These are phyloP conservation scores for Debaryomyces robertsiae DNA, from an alignment of 1,139 yeast genomes.

Conservation along the genomic window DNA sequence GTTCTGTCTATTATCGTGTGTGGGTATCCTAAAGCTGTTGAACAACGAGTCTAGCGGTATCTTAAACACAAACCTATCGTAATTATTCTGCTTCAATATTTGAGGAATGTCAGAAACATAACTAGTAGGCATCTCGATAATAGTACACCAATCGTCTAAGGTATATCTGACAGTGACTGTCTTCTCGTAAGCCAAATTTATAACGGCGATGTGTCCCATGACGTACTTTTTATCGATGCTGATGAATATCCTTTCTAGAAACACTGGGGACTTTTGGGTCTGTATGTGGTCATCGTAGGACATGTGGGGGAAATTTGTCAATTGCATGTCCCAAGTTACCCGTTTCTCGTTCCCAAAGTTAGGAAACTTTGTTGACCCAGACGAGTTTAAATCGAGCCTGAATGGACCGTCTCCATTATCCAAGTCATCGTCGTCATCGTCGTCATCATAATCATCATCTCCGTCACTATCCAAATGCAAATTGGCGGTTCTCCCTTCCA, in stretches of 20 bases:
- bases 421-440: constrained; percentile 12
- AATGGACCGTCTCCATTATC: constrained; percentile 20
- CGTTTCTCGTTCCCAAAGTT: constrained; percentile 22
- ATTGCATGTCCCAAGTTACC: constrained; percentile 52
- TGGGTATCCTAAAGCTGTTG: constrained; percentile 28
- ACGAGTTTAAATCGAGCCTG: constrained; percentile 15
- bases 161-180: constrained; percentile 65
- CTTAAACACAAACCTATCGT: constrained; percentile 62
- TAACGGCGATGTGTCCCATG: constrained; percentile 75
- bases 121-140: constrained; percentile 65
- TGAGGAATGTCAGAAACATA: constrained; percentile 65
- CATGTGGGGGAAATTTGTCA: constrained; percentile 48
- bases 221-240: constrained; percentile 57
- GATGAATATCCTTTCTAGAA: constrained; percentile 65
- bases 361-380: constrained; percentile 30
- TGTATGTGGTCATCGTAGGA: constrained; percentile 42
- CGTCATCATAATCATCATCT: constrained; percentile 24
- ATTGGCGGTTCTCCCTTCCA: constrained; percentile 22
- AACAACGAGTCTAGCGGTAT: constrained; percentile 47
- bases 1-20: constrained; percentile 6
- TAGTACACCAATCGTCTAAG: constrained; percentile 71
- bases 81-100: constrained; percentile 48
- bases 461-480: constrained; percentile 17
- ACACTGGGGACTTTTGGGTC: constrained; percentile 45
- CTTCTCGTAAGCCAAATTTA: constrained; percentile 68